Percentiles rank a stretch among this genome's conserved stretches.
phyloP scores from a whole-genome alignment of 768 basidiomycete genomes.

The Naganishia kalamii region DNA sequence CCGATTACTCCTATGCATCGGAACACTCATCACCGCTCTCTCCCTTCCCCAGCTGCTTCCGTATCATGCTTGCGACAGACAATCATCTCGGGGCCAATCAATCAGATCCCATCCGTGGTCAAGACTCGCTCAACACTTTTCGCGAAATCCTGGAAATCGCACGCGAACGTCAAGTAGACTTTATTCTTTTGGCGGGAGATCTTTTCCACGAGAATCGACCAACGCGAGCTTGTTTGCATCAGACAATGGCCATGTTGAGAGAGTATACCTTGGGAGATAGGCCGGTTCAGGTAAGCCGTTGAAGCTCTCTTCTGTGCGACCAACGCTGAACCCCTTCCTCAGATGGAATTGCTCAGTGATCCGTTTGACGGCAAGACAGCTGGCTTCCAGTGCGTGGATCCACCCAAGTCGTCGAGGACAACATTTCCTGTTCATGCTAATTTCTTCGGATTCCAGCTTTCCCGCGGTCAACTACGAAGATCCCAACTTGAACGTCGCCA shows the following conservation, averaged over 20 bases:
- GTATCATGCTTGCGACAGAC: slow-evolving; percentile 85
- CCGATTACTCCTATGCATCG: neutral
- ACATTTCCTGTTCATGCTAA: no score
- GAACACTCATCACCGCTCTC: neutral
- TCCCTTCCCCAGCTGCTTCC: slow-evolving; percentile 40
- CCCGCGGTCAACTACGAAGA: slow-evolving; percentile 97
- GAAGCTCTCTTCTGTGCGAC: neutral
- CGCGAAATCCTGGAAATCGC: slow-evolving; percentile 87
- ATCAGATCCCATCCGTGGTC: slow-evolving; percentile 85
- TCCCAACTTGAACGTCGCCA: slow-evolving; percentile 83
- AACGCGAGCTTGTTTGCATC: slow-evolving; percentile 78
- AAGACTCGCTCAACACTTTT: slow-evolving; percentile 93
- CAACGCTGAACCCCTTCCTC: neutral
- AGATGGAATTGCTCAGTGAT: slow-evolving; percentile 84
- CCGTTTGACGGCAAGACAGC: slow-evolving; percentile 81
- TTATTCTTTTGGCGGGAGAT: slow-evolving; percentile 89
- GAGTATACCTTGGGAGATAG: slow-evolving; percentile 84
- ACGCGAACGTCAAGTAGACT: slow-evolving; percentile 75
- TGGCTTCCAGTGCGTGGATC: slow-evolving; percentile 65
- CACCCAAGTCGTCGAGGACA: no score
- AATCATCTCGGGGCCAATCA: slow-evolving; percentile 94
- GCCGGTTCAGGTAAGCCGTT: slow-evolving; percentile 56
- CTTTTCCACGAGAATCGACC: slow-evolving; percentile 98
- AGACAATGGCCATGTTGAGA: slow-evolving; percentile 77
- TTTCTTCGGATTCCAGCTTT: slow-evolving; percentile 55